phyloP scores from a whole-genome alignment of 345 rosid genomes.

The Pugionium cornutum region DNA sequence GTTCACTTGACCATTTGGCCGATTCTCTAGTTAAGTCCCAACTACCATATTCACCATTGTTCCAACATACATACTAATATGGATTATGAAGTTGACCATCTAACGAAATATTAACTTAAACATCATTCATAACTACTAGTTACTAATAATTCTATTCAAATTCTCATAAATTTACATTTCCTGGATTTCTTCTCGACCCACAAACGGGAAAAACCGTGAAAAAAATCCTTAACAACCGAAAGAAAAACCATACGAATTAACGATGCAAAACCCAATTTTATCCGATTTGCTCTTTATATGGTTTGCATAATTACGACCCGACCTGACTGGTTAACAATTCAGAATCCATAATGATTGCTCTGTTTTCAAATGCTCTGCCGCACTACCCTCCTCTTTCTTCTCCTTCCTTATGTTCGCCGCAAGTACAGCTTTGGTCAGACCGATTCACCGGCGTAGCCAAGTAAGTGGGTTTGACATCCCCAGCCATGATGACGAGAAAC shows the following conservation, averaged over 20 bases:
- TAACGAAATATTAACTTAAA: background rate
- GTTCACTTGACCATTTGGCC: slow-evolving; percentile 5
- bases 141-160: slow-evolving; percentile 9
- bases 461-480: slow-evolving; percentile 62
- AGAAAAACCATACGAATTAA: background rate
- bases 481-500: slow-evolving; percentile 85
- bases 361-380: slow-evolving; percentile 13
- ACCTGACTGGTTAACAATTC: background rate
- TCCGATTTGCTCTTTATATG: background rate
- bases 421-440: slow-evolving; percentile 42
- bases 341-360: background rate
- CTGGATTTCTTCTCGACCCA: background rate
- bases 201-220: background rate
- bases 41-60: background rate
- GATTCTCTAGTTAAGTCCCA: background rate
- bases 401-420: slow-evolving; percentile 39
- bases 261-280: background rate
- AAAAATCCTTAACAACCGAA: background rate
- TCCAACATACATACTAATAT: background rate
- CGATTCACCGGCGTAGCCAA: slow-evolving; percentile 61
- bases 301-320: background rate
- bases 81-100: background rate
- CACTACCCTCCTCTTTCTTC: slow-evolving; percentile 15
- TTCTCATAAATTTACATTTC: background rate
- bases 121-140: background rate